Base-by-base conservation (phyloP, 2,329 filamentous ascomycete species). In the Exophiala aquamarina region DNA sequence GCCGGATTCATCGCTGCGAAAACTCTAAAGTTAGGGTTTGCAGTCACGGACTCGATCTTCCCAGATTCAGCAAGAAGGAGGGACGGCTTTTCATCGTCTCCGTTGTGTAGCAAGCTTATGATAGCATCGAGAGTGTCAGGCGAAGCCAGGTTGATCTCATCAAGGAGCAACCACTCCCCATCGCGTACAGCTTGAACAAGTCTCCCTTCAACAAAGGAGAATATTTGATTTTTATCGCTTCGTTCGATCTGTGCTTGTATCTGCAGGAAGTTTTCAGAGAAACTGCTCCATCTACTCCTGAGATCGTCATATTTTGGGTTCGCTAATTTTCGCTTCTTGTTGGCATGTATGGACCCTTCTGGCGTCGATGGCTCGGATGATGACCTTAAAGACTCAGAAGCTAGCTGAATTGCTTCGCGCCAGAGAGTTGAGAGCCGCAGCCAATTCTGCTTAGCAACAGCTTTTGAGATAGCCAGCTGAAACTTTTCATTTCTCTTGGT, bases 1-100 rank as follows among this genome's bases (percentile, higher is more conserved):
- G 93, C 93, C 21, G 93, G 93, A 62, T 99, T 99, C 93, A 99
- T 99, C 20, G 94, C 93, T 41, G 89, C 94, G 63, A 99, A 98
- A 11, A 99, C 87, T 31, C 93, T 84, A 66, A 99, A 98, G 55
- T 95, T 84, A 0, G 89, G 85, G 66, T 98, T 92, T 1, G 91
- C 93, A 51, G 84, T 78, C 28, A 98, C 84, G 55, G 91, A 82
- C 66, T 97, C 89, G 34, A 95, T 89, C 58, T 93, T 90, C 29
- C 93, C 93, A 31, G 90, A 93, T 70, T 99, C 93, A 0, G 91
- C 91, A 6, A 99, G 77, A 3, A 98, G 72, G 36, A 98, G 83
- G 0, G 89, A 96, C 1, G 92, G 92, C 1, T 76, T 75, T 26
- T 83, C 82, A 50, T 82, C 81, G 8, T 81, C 77, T 6, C 87